Evolutionary conservation across 352 stramenopile genomes (phyloP), one percentile per base, ranked within the genome.

Genomic region (Achlya hypogyna): DNA sequence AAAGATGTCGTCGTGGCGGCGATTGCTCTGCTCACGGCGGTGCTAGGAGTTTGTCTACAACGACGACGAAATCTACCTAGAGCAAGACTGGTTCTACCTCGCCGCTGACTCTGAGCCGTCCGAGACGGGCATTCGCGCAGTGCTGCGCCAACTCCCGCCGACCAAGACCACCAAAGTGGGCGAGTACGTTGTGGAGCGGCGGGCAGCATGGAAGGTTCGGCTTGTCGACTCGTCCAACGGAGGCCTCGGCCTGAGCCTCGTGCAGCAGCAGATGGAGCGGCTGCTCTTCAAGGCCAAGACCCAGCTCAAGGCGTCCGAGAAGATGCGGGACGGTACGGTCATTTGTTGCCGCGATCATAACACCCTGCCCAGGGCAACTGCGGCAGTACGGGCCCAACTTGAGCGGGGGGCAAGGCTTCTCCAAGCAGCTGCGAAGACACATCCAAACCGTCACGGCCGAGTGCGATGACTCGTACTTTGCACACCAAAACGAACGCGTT

Each of bases 41-140:
- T 18, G 34, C 10, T 58, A 90, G 82, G 79, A 78, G 29, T 91
- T 88, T 58, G 83, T 91, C 28, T 89, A 89, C 75, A 92, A 90
- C 73, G 84, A 84, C 62, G 82, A 90, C 58, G 84, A 92, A 67
- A 74, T 92, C 18, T 92, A 86, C 63, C 63, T 92, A 16, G 82
- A 92, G 74, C 84, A 92, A 51, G 81, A 92, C 71, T 90, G 84
- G 81, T 92, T 92, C 72, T 90, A 92, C 52, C 66, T 92, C 8
- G 81, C 77, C 22, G 82, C 84, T 0, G 83, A 90, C 63, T 83
- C 76, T 20, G 82, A 89, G 42, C 74, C 75, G 9, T 75, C 76
- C 12, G 27, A 28, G 18, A 45, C n/a, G 27, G 25, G 20, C n/a
- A 31, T 42, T 9, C 34, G 81, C n/a, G 83, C 83, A 0, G 80